Conservation (phyloP, 2,329 filamentous ascomycete species). For the Microascus cirrosus region DNA sequence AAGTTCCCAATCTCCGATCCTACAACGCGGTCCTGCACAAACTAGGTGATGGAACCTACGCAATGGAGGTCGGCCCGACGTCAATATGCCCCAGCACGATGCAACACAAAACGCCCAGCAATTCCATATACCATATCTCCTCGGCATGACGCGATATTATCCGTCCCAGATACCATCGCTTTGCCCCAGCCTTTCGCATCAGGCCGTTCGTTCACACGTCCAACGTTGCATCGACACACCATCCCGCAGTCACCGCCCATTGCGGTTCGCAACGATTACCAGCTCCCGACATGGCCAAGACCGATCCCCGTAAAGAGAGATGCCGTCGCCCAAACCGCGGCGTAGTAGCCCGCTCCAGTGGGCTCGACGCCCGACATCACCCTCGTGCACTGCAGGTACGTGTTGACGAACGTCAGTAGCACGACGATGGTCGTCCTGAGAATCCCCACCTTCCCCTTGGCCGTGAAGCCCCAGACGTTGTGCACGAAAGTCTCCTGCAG, state of each 20-base stretch:
- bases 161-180: no score
- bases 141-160: no score
- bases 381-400: slow-evolving; percentile 53
- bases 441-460: slow-evolving; percentile 51
- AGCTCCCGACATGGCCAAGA: slow-evolving; percentile 33
- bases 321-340: slow-evolving; percentile 62
- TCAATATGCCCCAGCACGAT: no score
- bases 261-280: not conserved
- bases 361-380: slow-evolving; percentile 61
- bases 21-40: no score
- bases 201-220: not conserved
- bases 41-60: no score
- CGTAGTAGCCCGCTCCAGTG: slow-evolving; percentile 61
- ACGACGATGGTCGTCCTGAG: slow-evolving; percentile 51
- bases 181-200: not conserved
- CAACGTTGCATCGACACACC: not conserved
- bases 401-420: slow-evolving; percentile 44
- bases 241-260: not conserved
- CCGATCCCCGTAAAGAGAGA: slow-evolving; percentile 46
- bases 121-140: no score
- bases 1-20: not conserved
- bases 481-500: slow-evolving; percentile 60
- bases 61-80: no score
- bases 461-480: slow-evolving; percentile 61
- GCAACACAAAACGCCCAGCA: no score